Evolutionary conservation across 352 stramenopile genomes (phyloP).

Genomic region (Phytopythium boreale): DNA sequence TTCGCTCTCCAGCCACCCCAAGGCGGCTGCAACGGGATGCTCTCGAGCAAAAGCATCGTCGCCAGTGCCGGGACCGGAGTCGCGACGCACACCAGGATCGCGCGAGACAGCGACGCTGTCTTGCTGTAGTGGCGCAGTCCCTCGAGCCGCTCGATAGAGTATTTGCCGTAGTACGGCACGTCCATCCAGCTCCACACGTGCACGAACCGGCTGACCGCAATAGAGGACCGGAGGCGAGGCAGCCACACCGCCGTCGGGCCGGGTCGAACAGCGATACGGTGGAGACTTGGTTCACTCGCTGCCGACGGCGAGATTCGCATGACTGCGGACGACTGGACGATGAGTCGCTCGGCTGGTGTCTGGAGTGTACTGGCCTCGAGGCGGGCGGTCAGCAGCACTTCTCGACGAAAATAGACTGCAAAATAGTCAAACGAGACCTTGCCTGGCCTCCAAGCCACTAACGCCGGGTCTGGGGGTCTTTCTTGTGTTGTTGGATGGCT

Average conservation of each 20-base stretch:
- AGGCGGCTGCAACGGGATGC: neutral
- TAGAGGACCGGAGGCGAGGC: neutral
- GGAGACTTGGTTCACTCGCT: neutral
- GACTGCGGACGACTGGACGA: neutral
- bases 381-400: too few species aligned
- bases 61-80: neutral
- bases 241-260: neutral
- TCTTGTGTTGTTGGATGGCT: too few species aligned
- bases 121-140: neutral
- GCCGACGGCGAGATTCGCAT: neutral
- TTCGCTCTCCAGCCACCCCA: neutral
- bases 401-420: too few species aligned
- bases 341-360: too few species aligned
- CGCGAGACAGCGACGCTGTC: neutral
- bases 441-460: too few species aligned
- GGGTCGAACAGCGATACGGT: neutral
- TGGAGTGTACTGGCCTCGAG: too few species aligned
- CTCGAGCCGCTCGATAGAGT: constrained; percentile 2
- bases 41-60: neutral
- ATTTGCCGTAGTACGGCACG: neutral
- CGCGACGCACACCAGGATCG: neutral
- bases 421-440: too few species aligned
- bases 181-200: neutral
- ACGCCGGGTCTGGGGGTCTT: too few species aligned
- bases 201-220: neutral